A percentile compares a stretch with the other conserved stretches of the same genome.
Conservation (phyloP, 164 flowering plant genomes). For the Nymphaea colorata region DNA sequence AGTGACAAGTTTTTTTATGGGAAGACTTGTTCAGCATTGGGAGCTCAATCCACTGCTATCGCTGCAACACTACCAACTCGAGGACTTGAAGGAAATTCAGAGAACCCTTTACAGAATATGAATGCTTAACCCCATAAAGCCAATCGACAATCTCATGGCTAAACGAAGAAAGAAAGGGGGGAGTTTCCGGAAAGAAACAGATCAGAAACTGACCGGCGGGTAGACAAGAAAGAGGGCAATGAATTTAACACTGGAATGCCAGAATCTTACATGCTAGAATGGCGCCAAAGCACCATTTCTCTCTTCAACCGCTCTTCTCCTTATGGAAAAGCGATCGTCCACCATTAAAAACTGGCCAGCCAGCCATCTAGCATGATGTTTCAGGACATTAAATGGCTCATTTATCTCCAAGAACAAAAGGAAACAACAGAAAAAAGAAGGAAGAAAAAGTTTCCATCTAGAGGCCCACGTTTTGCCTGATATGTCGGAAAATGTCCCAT, state of each 20-base stretch:
- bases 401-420: neutral
- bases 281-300: neutral
- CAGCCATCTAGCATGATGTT: neutral
- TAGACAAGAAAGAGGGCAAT: neutral
- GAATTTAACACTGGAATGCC: neutral
- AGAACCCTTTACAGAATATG: neutral
- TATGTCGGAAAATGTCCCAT: no score
- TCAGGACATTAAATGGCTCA: neutral
- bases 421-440: neutral
- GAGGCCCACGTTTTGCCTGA: no score
- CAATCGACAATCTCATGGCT: no score
- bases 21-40: neutral
- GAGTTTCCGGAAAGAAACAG: neutral
- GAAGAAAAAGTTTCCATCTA: neutral
- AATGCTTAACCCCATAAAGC: neutral
- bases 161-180: neutral
- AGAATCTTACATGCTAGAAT: neutral
- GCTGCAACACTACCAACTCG: neutral
- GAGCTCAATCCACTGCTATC: neutral
- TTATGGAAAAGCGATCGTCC: neutral
- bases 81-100: neutral
- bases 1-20: no score
- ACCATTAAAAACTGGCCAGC: neutral
- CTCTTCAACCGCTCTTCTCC: neutral
- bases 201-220: neutral